Evolutionary conservation across 139 green algal species (phyloP).

Genomic region (Mesostigma viride): DNA sequence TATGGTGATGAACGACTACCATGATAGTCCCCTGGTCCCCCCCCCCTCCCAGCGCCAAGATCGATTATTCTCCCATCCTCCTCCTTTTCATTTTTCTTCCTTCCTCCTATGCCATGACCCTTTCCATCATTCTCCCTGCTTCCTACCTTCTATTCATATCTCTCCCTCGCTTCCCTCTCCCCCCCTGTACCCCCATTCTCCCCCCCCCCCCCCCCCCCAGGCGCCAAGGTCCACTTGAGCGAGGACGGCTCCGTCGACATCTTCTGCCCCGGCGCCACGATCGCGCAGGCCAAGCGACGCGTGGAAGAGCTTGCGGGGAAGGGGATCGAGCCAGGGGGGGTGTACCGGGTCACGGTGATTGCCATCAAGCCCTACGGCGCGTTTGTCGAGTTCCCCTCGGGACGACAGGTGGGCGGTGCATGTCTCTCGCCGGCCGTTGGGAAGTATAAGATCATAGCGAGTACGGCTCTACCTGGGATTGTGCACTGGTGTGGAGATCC

Average conservation of each 20-base stretch:
- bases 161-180: neutral
- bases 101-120: neutral
- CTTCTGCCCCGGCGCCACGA: conserved; percentile 8
- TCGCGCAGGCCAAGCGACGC: neutral
- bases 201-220: neutral
- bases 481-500: too few relatives aligned
- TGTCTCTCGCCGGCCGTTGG: too few relatives aligned
- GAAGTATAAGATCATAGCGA: too few relatives aligned
- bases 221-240: conserved; percentile 13
- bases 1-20: too few relatives aligned
- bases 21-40: too few relatives aligned
- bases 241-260: conserved; percentile 23
- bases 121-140: neutral
- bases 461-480: too few relatives aligned
- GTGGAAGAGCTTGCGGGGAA: neutral
- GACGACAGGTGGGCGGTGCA: too few relatives aligned
- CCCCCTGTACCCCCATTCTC: too few relatives aligned
- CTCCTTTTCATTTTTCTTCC: neutral
- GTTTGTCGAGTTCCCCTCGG: conserved; percentile 24
- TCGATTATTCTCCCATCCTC: neutral
- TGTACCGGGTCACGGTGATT: conserved; percentile 15
- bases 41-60: neutral
- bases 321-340: conserved; percentile 17
- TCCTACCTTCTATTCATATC: neutral
- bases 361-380: conserved; percentile 24